Evolutionary conservation across 345 rosid species (phyloP).

Genomic region (Bruguiera sexangula): DNA sequence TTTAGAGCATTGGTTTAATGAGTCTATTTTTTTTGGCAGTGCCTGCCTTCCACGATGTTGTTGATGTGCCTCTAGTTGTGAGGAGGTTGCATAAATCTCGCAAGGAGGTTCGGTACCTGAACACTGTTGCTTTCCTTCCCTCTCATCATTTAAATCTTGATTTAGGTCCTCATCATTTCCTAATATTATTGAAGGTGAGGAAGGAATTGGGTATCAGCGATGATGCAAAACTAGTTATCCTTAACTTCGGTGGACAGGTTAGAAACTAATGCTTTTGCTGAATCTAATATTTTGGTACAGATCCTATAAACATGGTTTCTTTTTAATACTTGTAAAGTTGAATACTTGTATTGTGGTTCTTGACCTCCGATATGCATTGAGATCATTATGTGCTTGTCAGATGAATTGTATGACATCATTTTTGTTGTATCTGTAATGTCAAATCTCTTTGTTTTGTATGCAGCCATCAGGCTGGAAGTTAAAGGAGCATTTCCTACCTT

Average conservation of each 20-base stretch:
- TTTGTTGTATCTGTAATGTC: background rate
- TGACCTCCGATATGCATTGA: background rate
- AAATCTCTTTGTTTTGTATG: slow-evolving; percentile 13
- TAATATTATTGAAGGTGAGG: slow-evolving; percentile 55
- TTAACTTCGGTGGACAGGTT: slow-evolving; percentile 99
- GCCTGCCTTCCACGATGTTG: slow-evolving; percentile 96
- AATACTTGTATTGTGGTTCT: background rate
- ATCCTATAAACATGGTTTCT: background rate
- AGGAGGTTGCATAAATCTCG: slow-evolving; percentile 88
- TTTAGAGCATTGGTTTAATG: background rate
- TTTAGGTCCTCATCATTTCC: slow-evolving; percentile 8
- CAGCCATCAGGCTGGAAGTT: slow-evolving; percentile 98
- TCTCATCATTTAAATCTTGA: slow-evolving; percentile 4
- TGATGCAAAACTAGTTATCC: slow-evolving; percentile 81
- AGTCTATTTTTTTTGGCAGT: slow-evolving; percentile 38
- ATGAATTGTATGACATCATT: background rate
- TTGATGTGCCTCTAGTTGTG: slow-evolving; percentile 95
- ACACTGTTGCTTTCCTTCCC: slow-evolving; percentile 10
- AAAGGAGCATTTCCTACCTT: slow-evolving; percentile 79
- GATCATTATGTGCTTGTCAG: background rate
- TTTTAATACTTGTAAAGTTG: background rate
- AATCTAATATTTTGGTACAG: background rate
- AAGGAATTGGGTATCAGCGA: slow-evolving; percentile 78
- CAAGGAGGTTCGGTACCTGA: slow-evolving; percentile 58
- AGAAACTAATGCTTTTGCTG: background rate